Evolutionary conservation across 2,329 filamentous ascomycete genomes (phyloP), one percentile per base, ranked within the genome.

Genomic region (Xylaria sp.): DNA sequence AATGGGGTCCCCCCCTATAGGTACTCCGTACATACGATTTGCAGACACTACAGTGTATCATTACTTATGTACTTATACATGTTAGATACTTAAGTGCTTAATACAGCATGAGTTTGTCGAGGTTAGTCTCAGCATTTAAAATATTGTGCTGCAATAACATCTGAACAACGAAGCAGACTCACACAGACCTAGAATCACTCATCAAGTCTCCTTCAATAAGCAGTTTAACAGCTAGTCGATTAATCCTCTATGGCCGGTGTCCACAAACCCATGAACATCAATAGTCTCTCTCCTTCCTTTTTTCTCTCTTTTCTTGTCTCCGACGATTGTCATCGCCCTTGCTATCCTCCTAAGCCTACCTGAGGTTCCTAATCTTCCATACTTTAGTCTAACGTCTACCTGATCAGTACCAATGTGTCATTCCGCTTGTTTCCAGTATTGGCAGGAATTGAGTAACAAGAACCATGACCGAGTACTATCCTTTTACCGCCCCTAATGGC

Each of bases 201-300:
- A 41, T 34, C 2, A 57, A n/a, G 6, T 57, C 28, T 55, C 37
- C 20, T 50, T 18, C 65, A 65, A 59, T 18, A 13, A 68, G 65
- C 65, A 59, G 62, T 34, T 51, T 59, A 60, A 39, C 50, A 71
- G 55, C 69, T 71, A 69, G 12, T 66, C n/a, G 37, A 65, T 65
- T 65, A 28, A 65, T 65, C 65, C 52, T 66, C 69, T 69, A 52
- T 55, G 63, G 52, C 60, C 64, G 34, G 39, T 51, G 57, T 62
- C 51, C 44, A 52, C 46, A 46, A 61, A 48, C 13, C 10, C n/a
- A 48, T 48, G 8, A 39, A 56, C 7, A 67, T 23, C 44, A 62
- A 63, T 46, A 20, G n/a, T 25, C 31, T 23, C 31, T 23, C 18
- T 10, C 13, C 41, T 46, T n/a, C 41, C n/a, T n/a, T 7, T 46